Evolutionary conservation across 2,329 filamentous ascomycete species (phyloP), one percentile per base, ranked within the genome.

Genomic region (Paradendryphiella salina): DNA sequence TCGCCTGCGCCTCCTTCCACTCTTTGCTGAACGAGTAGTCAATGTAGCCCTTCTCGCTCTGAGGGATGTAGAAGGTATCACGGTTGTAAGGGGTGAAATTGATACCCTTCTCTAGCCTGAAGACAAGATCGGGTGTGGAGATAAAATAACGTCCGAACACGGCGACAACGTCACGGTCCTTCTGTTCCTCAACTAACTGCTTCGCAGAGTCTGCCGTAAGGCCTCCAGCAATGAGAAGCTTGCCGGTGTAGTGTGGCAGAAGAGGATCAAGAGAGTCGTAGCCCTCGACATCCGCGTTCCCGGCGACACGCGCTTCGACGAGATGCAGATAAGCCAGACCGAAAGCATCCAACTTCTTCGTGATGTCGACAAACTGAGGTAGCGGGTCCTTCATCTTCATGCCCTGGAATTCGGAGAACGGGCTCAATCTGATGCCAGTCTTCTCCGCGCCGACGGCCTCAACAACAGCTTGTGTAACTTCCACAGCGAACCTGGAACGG

Each of bases 371-470:
- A 63, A 88, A 89, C 54, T 89, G 85, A 0, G 85, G 82, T 7
- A 82, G 63, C 0, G 85, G 85, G 36, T 89, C 77, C 0, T 69
- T 57, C 82, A 87, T 86, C 26, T 74, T 73, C 85, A 88, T 85
- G 26, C 79, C 79, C 52, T 88, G 83, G 72, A 84, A 88, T 0
- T 72, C 70, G 41, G 78, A 81, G 73, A 80, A 87, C 0, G 85
- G 86, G 2, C 77, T 82, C 3, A 89, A 68, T 1, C 85, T 79
- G 23, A 87, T 79, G 1, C 77, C 85, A 0, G 60, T 77, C 82
- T 2, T 79, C 76, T 88, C 76, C 0, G 75, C 75, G 61, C 88
- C 85, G 11, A 83, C 70, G 0, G 80, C 78, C 0, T 73, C 69
- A 0, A 73, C 69, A 3, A 83, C 77, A 0, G 80, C 80, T 34